Evolutionary conservation across 345 rosid genomes (phyloP), one percentile per base, ranked within the genome.

Genomic region (Eucalyptus cloeziana): DNA sequence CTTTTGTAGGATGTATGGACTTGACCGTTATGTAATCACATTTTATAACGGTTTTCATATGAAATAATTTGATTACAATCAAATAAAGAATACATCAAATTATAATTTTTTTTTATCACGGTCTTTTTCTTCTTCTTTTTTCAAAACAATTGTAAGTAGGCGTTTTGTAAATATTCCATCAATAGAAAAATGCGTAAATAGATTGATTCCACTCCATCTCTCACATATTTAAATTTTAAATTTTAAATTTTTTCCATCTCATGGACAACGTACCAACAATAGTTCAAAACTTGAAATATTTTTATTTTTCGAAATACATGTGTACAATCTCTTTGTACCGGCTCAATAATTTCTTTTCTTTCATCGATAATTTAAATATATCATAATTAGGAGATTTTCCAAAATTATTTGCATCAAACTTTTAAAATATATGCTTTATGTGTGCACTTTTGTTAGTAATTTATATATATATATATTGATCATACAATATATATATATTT

Each of bases 201-300:
- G 13, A 58, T 58, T 1, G n/a, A 58, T 58, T 58, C 13, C 30
- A 25, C 0, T 25, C 2, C 67, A 25, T 58, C 7, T 25, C n/a
- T 60, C 8, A 27, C 67, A 27, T 60, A 60, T 60, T 60, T 27
- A 3, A 60, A 60, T 1, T 60, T 60, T 60, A 27, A 60, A 60
- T 0, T 58, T 27, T 60, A 5, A 27, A 27, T 2, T 25, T 60
- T 60, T 27, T 60, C 16, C 0, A 1, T 60, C 67, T 60, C 3
- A 60, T 27, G n/a, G n/a, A 60, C 67, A 60, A 27, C 31, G 4
- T 27, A 4, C 67, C 67, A 60, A 60, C 30, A 60, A 60, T 60
- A 60, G 67, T 60, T 60, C 1, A 60, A 27, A 60, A 60, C 8
- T 60, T 3, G 67, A 60, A 27, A 60, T 27, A 60, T 12, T 60